Conservation (phyloP, 23 red algal genomes). For the Cyanidioschyzon merolae region DNA sequence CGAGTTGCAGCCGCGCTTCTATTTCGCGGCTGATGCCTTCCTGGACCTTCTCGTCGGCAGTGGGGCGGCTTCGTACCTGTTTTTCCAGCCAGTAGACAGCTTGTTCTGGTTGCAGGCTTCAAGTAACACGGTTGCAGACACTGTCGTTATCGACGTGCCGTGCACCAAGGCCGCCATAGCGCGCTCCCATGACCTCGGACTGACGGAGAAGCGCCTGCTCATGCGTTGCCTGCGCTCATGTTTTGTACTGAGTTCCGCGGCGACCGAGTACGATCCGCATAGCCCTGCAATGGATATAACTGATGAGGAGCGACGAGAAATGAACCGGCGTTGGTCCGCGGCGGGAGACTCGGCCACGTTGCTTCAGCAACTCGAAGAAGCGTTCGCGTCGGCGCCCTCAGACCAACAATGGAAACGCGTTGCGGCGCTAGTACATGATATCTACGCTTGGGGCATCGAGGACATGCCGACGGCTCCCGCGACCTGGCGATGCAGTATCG, state of each 20-base stretch:
- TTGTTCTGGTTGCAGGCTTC: background rate
- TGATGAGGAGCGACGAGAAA: background rate
- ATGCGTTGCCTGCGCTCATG: slow-evolving; percentile 4
- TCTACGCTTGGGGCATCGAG: background rate
- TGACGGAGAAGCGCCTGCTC: slow-evolving; percentile 14
- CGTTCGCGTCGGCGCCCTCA: background rate
- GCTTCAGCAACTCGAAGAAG: background rate
- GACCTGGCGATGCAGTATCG: background rate
- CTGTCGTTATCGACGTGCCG: background rate
- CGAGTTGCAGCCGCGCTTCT: background rate
- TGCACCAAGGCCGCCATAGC: slow-evolving; percentile 3
- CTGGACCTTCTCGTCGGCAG: background rate
- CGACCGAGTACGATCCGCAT: background rate
- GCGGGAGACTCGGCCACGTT: background rate
- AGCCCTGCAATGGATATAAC: background rate
- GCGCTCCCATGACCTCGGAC: background rate
- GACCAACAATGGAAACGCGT: background rate
- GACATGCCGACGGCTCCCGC: background rate
- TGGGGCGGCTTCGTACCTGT: background rate
- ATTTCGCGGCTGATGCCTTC: slow-evolving; percentile 5
- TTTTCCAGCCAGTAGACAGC: slow-evolving; percentile 8
- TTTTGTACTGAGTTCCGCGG: background rate
- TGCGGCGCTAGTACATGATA: background rate
- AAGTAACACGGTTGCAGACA: background rate
- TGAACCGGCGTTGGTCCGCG: background rate